A percentile compares a stretch with the other conserved stretches of the same genome.
These are phyloP conservation scores for Fusarium nelsonii DNA, from an alignment of 2,329 filamentous ascomycete species.

Conservation along the genomic window DNA sequence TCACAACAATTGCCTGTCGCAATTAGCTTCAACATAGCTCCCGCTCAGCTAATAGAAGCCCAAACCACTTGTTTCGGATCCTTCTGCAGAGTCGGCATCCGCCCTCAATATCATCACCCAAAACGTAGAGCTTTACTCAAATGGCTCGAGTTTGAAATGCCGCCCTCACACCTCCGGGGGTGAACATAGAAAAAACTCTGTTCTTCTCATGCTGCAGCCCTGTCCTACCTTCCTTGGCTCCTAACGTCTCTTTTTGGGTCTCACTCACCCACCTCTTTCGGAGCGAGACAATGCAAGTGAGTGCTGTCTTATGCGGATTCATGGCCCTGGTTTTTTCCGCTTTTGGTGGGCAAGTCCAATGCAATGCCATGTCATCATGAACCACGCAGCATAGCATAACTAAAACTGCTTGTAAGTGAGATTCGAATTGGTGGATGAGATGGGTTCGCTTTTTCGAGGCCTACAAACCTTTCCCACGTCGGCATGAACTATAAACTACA, in stretches of 20 bases:
- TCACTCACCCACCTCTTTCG: constrained; percentile 24
- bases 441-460: constrained; percentile 16
- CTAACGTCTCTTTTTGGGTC: constrained; percentile 31
- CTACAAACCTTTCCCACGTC: constrained; percentile 19
- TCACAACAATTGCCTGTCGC: no score
- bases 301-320: constrained; percentile 28
- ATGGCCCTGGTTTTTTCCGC: constrained; percentile 19
- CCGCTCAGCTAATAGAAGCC: background rate
- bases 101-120: background rate
- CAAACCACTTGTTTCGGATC: background rate
- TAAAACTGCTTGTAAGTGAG: constrained; percentile 12
- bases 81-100: background rate
- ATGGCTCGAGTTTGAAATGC: background rate
- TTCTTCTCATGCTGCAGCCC: constrained; percentile 26
- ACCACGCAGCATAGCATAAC: constrained; percentile 9
- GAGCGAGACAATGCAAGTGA: constrained; percentile 41
- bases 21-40: no score
- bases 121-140: constrained; percentile 12
- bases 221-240: constrained; percentile 30
- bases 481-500: constrained; percentile 17
- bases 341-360: constrained; percentile 14
- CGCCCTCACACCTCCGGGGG: constrained; percentile 11
- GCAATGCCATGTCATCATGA: constrained; percentile 43
- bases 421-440: background rate
- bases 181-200: constrained; percentile 7